Percentiles rank a stretch among this genome's conserved stretches.
phyloP scores from a whole-genome alignment of 2,329 filamentous ascomycete species.

The Magnaporthiopsis rhizophila region DNA sequence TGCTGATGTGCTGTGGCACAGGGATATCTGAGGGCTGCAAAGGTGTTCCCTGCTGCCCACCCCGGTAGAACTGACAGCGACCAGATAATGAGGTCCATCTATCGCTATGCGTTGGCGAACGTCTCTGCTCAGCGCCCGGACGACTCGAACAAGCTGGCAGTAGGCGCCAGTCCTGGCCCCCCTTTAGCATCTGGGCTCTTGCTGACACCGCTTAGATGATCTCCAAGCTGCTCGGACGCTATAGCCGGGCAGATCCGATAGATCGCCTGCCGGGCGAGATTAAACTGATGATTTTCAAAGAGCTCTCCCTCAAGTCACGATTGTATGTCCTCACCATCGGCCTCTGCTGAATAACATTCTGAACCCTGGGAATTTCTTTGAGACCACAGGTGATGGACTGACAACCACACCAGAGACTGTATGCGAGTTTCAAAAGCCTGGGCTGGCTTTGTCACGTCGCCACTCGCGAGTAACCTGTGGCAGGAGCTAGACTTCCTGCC shows the following conservation, averaged over 20 bases:
- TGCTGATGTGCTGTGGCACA: background rate
- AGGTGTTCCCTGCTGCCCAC: background rate
- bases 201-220: background rate
- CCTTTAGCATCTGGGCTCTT: background rate
- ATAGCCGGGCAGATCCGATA: background rate
- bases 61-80: background rate
- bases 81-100: background rate
- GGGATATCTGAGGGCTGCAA: constrained; percentile 6
- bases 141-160: background rate
- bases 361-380: background rate
- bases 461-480: background rate
- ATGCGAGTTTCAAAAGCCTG: constrained; percentile 3
- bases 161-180: background rate
- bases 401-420: background rate
- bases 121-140: background rate
- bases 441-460: background rate
- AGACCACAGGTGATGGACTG: background rate
- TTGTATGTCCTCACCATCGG: background rate
- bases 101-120: constrained; percentile 2
- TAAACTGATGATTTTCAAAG: constrained; percentile 3
- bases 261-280: constrained; percentile 4
- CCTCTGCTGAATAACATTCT: background rate
- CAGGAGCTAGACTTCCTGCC: constrained; percentile 3
- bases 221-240: background rate
- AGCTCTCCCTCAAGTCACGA: background rate